Percentiles rank a stretch among this genome's conserved stretches.
phyloP scores from a whole-genome alignment of 441 rosid species.

The Syzygium malaccense region DNA sequence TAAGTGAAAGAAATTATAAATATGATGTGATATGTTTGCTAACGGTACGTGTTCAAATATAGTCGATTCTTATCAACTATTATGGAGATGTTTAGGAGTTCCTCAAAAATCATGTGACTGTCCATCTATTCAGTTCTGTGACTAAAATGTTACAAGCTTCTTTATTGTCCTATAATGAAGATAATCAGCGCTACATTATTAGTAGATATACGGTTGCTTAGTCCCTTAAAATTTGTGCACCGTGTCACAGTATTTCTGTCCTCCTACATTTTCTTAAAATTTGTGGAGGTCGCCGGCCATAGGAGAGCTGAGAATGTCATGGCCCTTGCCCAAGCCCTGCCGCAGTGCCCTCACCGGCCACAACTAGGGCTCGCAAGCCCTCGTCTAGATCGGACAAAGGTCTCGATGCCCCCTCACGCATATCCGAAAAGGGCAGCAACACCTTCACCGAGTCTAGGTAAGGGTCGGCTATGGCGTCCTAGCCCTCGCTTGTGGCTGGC shows the following conservation, averaged over 20 bases:
- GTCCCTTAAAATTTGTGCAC: background rate
- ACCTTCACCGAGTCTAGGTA: background rate
- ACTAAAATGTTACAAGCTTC: background rate
- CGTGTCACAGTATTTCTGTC: background rate
- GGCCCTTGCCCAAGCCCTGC: background rate
- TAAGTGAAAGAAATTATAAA: background rate
- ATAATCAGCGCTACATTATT: background rate
- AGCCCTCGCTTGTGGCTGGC: background rate
- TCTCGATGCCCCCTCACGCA: accelerated
- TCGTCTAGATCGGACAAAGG: background rate
- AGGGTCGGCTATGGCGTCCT: background rate
- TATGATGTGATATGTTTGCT: background rate
- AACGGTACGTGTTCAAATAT: too few relatives aligned
- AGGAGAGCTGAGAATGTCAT: accelerated
- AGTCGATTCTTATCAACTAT: too few relatives aligned
- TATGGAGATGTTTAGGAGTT: too few relatives aligned
- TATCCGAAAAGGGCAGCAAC: background rate
- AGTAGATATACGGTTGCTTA: background rate
- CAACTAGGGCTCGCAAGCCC: background rate
- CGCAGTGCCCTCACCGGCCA: background rate
- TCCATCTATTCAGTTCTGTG: background rate
- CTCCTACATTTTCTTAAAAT: background rate
- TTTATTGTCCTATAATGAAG: background rate
- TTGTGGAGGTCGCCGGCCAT: background rate
- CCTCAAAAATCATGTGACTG: background rate